Base-by-base conservation (phyloP, 352 stramenopile species). In the Pythium periplocum region DNA sequence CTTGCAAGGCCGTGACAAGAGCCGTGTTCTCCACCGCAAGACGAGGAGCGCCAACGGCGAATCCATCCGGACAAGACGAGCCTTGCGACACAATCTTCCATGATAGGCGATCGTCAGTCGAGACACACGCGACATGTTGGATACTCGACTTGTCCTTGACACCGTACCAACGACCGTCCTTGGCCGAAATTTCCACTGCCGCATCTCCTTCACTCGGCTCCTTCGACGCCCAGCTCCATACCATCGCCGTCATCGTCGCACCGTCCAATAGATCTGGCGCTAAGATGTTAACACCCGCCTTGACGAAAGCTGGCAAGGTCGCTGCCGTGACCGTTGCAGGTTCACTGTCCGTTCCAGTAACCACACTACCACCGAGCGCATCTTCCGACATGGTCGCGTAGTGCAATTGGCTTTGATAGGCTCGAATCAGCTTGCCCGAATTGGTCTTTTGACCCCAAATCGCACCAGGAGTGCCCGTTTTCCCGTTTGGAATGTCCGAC, bases 161-260 rank as follows among this genome's bases (percentile, higher is more conserved):
- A 43, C 76, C 73, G 52, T 79, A 82, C 76, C 76, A 87, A 10
- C 72, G 64, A 9, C 76, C 76, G 52, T 87, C 71, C 2, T 58
- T 59, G 11, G 67, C 67, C 4, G 71, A 82, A 42, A 87, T 54
- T 57, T 78, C 59, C 26, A 72, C 76, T 6, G 60, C 66, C 0
- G 61, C 64, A 3, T 73, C 71, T 2, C 65, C 69, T 6, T 62
- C 59, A 12, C 59, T 59, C 31, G 77, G 77, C 42, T 87, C 77
- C 33, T 75, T 72, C 36, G 65, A 43, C 2, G 78, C 78, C 73
- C 77, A 90, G 2, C 61, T 74, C 79, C 79, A 90, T 10, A 90
- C 57, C 69, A 86, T 69, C 0, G 76, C 73, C 3, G 71, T 58
- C 62, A 87, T 66, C 8, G 63, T 47, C 6, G 56, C 44, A 6